Percentiles rank a stretch among this genome's conserved stretches.
Evolutionary conservation across 768 basidiomycete species (phyloP).

Genomic region (Termitomyces sp.): DNA sequence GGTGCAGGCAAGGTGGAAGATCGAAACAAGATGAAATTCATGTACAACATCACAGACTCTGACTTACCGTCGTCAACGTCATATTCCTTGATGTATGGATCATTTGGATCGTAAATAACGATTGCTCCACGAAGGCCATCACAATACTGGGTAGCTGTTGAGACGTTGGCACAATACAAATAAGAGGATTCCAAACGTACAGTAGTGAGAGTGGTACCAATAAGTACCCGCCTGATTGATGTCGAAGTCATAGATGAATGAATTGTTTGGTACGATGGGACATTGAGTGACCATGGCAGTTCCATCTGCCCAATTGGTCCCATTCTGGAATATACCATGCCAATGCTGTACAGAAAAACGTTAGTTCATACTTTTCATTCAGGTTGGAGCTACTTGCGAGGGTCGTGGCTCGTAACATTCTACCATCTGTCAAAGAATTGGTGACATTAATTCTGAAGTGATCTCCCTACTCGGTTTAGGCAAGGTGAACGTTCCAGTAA

Average conservation of each 20-base stretch:
- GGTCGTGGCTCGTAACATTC: neutral
- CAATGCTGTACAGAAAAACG: neutral
- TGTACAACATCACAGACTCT: neutral
- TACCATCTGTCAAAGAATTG: neutral
- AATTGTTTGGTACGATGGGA: constrained; percentile 9
- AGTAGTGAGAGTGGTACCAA: constrained; percentile 19
- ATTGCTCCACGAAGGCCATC: constrained; percentile 1
- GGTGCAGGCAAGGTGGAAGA: neutral
- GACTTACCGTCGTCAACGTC: constrained; percentile 16
- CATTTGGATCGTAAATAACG: constrained; percentile 21
- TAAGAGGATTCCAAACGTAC: constrained; percentile 12
- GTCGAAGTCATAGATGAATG: constrained; percentile 29
- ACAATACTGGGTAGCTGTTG: constrained; percentile 17
- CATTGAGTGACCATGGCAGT: constrained; percentile 1
- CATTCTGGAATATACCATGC: constrained; percentile 3
- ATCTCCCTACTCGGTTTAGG: neutral
- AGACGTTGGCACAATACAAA: constrained; percentile 23
- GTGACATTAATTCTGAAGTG: constrained; percentile 1
- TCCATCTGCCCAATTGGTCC: constrained; percentile 1
- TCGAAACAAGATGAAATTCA: neutral
- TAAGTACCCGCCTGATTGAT: constrained; percentile 15
- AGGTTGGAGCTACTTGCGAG: neutral
- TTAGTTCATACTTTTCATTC: neutral
- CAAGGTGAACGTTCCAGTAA: neutral
- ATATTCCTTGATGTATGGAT: constrained; percentile 24